These are phyloP conservation scores for Lachnellula cervina DNA, from an alignment of 2,329 filamentous ascomycete genomes.

Conservation along the genomic window DNA sequence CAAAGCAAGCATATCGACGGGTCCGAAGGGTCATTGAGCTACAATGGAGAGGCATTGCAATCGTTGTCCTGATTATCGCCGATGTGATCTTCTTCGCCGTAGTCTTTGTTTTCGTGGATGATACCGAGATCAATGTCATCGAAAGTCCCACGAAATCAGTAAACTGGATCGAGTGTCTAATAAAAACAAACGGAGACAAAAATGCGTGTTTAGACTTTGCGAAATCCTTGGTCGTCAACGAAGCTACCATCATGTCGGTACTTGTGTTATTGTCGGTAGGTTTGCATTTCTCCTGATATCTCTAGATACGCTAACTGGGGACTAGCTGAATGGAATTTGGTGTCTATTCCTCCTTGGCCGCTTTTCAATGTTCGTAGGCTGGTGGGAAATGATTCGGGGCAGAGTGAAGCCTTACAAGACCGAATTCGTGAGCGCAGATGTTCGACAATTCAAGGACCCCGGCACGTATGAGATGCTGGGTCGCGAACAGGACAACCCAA, in stretches of 20 bases:
- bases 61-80: constrained; percentile 82
- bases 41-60: constrained; percentile 89
- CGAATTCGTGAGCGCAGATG: constrained; percentile 87
- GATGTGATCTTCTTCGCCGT: constrained; percentile 94
- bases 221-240: constrained; percentile 59
- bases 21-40: constrained; percentile 81
- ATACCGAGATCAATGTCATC: constrained; percentile 39
- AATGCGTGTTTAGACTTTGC: constrained; percentile 60
- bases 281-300: constrained; percentile 15
- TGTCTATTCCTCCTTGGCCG: constrained; percentile 76
- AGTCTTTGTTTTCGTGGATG: constrained; percentile 84
- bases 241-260: constrained; percentile 74
- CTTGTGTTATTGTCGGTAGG: constrained; percentile 75
- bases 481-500: constrained; percentile 33
- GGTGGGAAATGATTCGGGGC: constrained; percentile 60
- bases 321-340: constrained; percentile 77
- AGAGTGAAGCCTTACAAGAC: constrained; percentile 47
- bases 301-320: constrained; percentile 21
- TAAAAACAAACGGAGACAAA: constrained; percentile 52
- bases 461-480: constrained; percentile 77
- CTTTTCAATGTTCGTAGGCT: constrained; percentile 79
- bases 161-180: constrained; percentile 72
- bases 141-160: constrained; percentile 42
- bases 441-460: constrained; percentile 55
- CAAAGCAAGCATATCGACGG: constrained; percentile 81